Evolutionary conservation across 106 monocot genomes (phyloP), one percentile per base, ranked within the genome.

Genomic region (Phalaenopsis aphrodite): DNA sequence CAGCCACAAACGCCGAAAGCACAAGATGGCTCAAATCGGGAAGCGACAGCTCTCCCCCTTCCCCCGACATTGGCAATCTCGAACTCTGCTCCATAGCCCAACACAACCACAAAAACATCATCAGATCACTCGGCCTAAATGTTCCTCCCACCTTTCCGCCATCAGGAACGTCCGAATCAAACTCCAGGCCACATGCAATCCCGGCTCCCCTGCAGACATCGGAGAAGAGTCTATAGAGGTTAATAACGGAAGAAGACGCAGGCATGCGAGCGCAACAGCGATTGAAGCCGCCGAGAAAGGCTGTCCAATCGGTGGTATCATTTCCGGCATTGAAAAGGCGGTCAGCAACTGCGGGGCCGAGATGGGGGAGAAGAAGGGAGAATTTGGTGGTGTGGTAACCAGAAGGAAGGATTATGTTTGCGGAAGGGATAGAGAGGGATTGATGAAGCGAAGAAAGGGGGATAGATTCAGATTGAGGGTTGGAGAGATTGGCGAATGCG

Each of bases 221-320:
- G 55, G 80, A 84, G 75, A 91, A 94, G 21, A 94, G 55, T 38
- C 64, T 78, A 82, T 74, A 88, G 0, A 94, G 84, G 17, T 77
- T 77, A 55, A 71, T 83, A 67, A 99, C 57, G 76, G 90, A 94
- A 38, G 82, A 75, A 5, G 94, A 87, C 16, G 75, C 85, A 3
- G 90, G 77, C 81, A 85, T 85, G 71, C 88, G 84, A 24, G 86
- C 84, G 77, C 90, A 88, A 87, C 92, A 92, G 16, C 77, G 79
- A 65, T 94, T 97, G 83, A 84, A 94, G 11, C 97, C 92, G 43
- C 72, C 76, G 47, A 97, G 76, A 85, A 97, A 92, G 21, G 78
- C 81, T 36, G 90, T 47, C 94, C 92, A 97, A 9, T 81, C 64
- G 65, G 81, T 58, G 21, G 23, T 43, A 5, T 78, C 80, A 7